Conservation (phyloP, 2,329 filamentous ascomycete species). For the Alternaria tenuissima region DNA sequence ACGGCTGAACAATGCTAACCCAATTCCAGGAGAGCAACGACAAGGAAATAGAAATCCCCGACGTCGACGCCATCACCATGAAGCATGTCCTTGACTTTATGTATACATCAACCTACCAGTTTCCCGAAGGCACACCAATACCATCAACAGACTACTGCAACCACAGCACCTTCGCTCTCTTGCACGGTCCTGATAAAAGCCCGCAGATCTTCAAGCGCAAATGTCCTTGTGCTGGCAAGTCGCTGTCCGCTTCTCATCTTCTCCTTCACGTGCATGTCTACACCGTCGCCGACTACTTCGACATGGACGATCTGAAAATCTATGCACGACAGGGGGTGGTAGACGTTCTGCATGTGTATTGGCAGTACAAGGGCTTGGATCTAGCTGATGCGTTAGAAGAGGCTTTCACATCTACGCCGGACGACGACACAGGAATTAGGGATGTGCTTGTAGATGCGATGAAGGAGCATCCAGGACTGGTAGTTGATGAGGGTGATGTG, state of each 20-base stretch:
- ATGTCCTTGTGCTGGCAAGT: constrained; percentile 13
- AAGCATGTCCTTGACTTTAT: constrained; percentile 17
- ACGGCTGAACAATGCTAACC: neutral
- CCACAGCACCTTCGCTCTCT: constrained; percentile 5
- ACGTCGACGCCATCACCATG: constrained; percentile 7
- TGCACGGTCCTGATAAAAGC: neutral
- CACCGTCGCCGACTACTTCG: constrained; percentile 15
- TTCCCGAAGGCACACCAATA: constrained; percentile 6
- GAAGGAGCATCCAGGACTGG: constrained; percentile 12
- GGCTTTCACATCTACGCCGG: constrained; percentile 11
- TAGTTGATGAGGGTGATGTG: constrained; percentile 16
- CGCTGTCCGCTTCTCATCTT: constrained; percentile 4
- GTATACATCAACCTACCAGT: constrained; percentile 10
- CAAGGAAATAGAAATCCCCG: neutral
- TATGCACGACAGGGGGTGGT: constrained; percentile 5
- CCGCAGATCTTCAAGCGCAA: constrained; percentile 9
- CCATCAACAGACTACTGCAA: constrained; percentile 5
- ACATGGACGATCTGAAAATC: constrained; percentile 7
- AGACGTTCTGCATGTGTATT: constrained; percentile 18
- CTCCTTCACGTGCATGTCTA: constrained; percentile 15
- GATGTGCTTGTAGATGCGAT: constrained; percentile 3
- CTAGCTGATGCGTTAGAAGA: constrained; percentile 11
- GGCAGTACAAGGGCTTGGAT: constrained; percentile 8
- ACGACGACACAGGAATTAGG: constrained; percentile 9
- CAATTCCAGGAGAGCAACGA: neutral